phyloP scores from a whole-genome alignment of 1,284 basidiomycete genomes.

The Calocybe gambosa region DNA sequence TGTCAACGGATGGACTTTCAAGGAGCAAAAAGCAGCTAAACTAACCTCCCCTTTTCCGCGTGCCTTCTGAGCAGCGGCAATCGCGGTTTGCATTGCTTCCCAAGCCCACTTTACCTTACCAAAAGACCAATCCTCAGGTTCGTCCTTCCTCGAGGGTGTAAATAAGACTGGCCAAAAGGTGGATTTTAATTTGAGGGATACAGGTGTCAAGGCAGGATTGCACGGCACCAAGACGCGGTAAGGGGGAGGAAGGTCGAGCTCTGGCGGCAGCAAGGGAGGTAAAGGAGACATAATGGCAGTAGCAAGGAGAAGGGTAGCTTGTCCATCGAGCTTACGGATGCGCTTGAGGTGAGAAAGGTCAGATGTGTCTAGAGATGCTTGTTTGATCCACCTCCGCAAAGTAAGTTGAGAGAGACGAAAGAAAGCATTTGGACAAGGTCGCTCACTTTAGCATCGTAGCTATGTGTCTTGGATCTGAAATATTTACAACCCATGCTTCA shows the following conservation, averaged over 20 bases:
- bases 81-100: constrained; percentile 54
- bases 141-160: constrained; percentile 66
- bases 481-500: constrained; percentile 80
- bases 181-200: constrained; percentile 63
- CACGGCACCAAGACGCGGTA: constrained; percentile 63
- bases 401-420: background rate
- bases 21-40: constrained; percentile 1
- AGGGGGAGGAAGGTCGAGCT: constrained; percentile 38
- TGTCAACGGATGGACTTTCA: constrained; percentile 5
- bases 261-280: constrained; percentile 31
- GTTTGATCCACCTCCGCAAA: constrained; percentile 57
- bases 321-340: constrained; percentile 50
- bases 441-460: constrained; percentile 62
- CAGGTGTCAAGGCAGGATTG: constrained; percentile 63
- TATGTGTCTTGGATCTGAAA: constrained; percentile 62
- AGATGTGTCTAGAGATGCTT: constrained; percentile 50
- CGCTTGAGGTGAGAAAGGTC: constrained; percentile 76
- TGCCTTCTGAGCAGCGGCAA: constrained; percentile 47
- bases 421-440: background rate
- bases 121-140: constrained; percentile 61
- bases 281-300: constrained; percentile 35
- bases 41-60: constrained; percentile 50
- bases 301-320: constrained; percentile 48
- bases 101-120: constrained; percentile 67
- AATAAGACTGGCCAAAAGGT: constrained; percentile 79